Evolutionary conservation across 352 stramenopile genomes (phyloP).

Genomic region (Pythium monospermum): DNA sequence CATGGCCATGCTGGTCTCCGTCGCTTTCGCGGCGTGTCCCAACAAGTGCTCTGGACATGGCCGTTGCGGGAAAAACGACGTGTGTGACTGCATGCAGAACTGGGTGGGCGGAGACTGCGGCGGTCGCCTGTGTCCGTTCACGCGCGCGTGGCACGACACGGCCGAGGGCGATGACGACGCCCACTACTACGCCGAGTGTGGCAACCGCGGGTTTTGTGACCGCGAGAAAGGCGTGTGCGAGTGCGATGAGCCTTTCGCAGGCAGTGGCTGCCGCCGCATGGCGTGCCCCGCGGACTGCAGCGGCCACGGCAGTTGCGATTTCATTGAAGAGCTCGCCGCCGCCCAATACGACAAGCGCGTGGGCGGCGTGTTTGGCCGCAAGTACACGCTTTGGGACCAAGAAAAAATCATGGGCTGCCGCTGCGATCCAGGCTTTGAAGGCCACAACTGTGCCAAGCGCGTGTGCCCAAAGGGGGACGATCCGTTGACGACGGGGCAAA

Average conservation of each 20-base stretch:
- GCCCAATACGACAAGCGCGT: slow-evolving; percentile 45
- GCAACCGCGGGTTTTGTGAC: slow-evolving; percentile 69
- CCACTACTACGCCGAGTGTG: slow-evolving; percentile 73
- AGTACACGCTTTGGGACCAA: slow-evolving; percentile 66
- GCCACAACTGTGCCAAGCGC: slow-evolving; percentile 52
- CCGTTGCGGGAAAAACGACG: slow-evolving; percentile 65
- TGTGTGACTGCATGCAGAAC: slow-evolving; percentile 82
- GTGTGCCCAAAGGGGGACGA: slow-evolving; percentile 86
- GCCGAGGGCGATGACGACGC: slow-evolving; percentile 35
- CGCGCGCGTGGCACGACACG: slow-evolving; percentile 47
- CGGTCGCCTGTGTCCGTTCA: slow-evolving; percentile 33
- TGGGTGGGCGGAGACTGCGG: slow-evolving; percentile 53
- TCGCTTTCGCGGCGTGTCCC: slow-evolving; percentile 28
- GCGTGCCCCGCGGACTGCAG: slow-evolving; percentile 38
- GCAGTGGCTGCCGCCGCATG: slow-evolving; percentile 54
- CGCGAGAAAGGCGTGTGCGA: slow-evolving; percentile 57
- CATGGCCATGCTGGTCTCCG: slow-evolving; percentile 24
- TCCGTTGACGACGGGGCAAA: slow-evolving; percentile 45
- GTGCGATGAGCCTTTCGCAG: slow-evolving; percentile 60
- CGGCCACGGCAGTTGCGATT: slow-evolving; percentile 44
- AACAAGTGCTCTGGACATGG: slow-evolving; percentile 91
- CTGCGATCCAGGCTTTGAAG: slow-evolving; percentile 47
- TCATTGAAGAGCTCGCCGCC: slow-evolving; percentile 44
- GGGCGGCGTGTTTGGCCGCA: slow-evolving; percentile 15
- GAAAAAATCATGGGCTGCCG: slow-evolving; percentile 69